Percentiles rank a stretch among this genome's conserved stretches.
Conservation (phyloP, 2,329 filamentous ascomycete species). For the Magnaporthiopsis incrustans region DNA sequence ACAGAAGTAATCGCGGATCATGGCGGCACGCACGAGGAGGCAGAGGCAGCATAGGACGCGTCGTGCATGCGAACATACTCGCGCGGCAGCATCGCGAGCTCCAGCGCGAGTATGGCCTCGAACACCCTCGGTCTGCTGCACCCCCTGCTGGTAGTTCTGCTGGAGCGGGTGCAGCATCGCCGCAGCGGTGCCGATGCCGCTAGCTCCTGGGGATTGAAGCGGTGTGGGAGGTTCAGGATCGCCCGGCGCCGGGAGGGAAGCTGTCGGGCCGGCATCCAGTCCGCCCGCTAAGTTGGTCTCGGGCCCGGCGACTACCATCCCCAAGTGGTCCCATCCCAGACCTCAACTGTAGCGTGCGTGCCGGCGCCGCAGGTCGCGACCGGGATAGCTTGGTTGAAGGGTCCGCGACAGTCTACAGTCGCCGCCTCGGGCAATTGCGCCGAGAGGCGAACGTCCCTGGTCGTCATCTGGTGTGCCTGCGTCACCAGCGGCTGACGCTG, state of each 20-base stretch:
- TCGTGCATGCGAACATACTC: too few relatives aligned
- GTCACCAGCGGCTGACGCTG: not conserved
- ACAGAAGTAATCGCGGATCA: too few relatives aligned
- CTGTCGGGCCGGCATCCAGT: not conserved
- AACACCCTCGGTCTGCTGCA: not conserved
- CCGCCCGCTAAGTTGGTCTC: not conserved
- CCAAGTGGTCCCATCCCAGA: not conserved
- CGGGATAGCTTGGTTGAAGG: not conserved
- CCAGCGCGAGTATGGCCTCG: too few relatives aligned
- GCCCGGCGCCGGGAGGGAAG: not conserved
- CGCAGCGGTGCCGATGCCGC: slow-evolving; percentile 3
- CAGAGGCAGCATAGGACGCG: too few relatives aligned
- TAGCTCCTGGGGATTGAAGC: not conserved
- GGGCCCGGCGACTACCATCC: not conserved
- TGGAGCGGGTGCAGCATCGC: slow-evolving; percentile 13
- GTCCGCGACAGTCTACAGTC: not conserved
- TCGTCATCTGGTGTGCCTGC: too few relatives aligned
- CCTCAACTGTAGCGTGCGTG: not conserved
- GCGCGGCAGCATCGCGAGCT: too few relatives aligned
- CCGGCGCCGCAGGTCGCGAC: not conserved
- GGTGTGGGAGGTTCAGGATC: not conserved
- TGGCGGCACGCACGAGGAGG: too few relatives aligned
- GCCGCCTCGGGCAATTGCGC: not conserved
- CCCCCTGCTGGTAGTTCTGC: not conserved
- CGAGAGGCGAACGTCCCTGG: not conserved